Base-by-base conservation (phyloP, 1,284 basidiomycete species). In the Exobasidium cylindrosporum region DNA sequence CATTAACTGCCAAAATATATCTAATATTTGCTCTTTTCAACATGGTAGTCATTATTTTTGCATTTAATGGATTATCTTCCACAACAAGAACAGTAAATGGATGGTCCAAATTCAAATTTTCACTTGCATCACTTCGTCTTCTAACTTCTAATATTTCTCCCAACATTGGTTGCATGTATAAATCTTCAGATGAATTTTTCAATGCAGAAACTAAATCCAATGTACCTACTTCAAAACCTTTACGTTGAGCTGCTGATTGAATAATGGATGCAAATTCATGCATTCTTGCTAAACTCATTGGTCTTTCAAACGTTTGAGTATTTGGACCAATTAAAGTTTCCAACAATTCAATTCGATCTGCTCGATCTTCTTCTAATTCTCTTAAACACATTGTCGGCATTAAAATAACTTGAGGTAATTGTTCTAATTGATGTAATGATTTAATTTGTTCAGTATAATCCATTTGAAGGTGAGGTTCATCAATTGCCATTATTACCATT, bases 31-130 rank as follows among this genome's bases (percentile, higher is more conserved):
- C 58, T 47, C 67, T 69, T 59, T 61, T 60, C 7, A 76, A 63
- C 28, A 69, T 61, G 7, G 63, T 64, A 13, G 65, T 65, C 17
- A 77, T 60, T 31, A 77, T 68, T 17, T 68, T 66, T 32, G 64
- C 56, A 53, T 77, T 77, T 56, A 77, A 63, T n/a, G 66, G 58
- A 54, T 77, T 77, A 63, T 77, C 75, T 50, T 77, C 75, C 4
- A 72, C 75, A 3, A 76, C 70, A 6, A 76, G 69, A 40, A 66
- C 66, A 35, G 54, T 61, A 62, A 73, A 71, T 24, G 67, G 35
- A 40, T 40, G 35, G 17, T 40, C 17, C 35, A 10, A 7, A 17
- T 40, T 40, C 35, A 40, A 17, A 40, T 40, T 17, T 10, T 7
- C 10, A 40, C 35, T 40, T 17, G 7, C 35, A 7, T 17, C 10